Conservation (phyloP, 1,284 basidiomycete species). For the Laetiporus sulphureus region DNA sequence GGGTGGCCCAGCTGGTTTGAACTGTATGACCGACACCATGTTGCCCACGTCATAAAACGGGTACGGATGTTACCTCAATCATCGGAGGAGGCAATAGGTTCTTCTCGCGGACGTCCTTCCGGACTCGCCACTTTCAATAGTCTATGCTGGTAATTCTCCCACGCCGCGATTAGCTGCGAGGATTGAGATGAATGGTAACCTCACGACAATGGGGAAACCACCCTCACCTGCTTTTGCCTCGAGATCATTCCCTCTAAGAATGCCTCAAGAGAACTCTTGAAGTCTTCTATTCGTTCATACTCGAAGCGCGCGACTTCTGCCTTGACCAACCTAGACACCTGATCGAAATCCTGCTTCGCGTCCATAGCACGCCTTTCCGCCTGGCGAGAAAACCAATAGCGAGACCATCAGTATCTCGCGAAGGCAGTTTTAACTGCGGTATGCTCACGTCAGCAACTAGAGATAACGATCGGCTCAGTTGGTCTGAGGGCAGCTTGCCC, state of each 20-base stretch:
- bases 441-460: conserved; percentile 71
- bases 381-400: conserved; percentile 30
- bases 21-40: not conserved
- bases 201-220: not conserved
- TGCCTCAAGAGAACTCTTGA: conserved; percentile 69
- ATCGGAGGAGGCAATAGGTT: conserved; percentile 9
- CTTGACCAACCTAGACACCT: conserved; percentile 84
- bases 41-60: conserved; percentile 2
- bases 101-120: conserved; percentile 9
- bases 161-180: conserved; percentile 53
- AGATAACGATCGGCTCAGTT: conserved; percentile 59
- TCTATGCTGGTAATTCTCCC: conserved; percentile 70
- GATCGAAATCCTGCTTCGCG: conserved; percentile 82
- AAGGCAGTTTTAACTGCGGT: not conserved
- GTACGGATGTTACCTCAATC: not conserved
- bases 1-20: not conserved
- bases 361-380: conserved; percentile 80
- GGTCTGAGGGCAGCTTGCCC: conserved; percentile 61
- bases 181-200: not conserved
- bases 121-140: conserved; percentile 41
- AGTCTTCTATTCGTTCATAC: conserved; percentile 86
- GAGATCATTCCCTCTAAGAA: conserved; percentile 81
- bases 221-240: conserved; percentile 71
- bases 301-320: conserved; percentile 92
- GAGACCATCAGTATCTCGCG: conserved; percentile 1